Conservation (phyloP, 495 filamentous ascomycete genomes). For the Aspergillus leporis region DNA sequence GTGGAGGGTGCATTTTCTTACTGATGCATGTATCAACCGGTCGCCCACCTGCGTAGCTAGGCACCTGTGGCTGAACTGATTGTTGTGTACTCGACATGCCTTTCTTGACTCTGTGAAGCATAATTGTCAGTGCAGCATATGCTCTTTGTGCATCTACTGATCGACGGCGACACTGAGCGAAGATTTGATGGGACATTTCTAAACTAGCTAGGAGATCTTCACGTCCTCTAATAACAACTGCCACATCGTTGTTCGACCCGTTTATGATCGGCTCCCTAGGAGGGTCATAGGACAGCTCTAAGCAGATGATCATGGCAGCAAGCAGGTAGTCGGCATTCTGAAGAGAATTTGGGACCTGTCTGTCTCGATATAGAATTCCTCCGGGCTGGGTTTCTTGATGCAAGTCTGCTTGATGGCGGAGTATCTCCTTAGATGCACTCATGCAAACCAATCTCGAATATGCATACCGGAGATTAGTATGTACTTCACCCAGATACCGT, state of each 20-base stretch:
- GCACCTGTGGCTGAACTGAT: neutral
- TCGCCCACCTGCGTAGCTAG: neutral
- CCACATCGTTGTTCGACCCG: conserved; percentile 5
- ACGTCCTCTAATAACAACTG: conserved; percentile 50
- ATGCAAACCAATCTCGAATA: conserved; percentile 82
- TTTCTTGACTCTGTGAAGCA: conserved; percentile 68
- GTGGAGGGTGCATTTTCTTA: neutral
- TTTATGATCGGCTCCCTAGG: neutral
- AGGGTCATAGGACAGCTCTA: conserved; percentile 59
- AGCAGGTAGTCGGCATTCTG: conserved; percentile 82
- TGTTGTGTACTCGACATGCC: neutral
- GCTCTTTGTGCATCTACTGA: conserved; percentile 84
- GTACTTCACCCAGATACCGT: conserved; percentile 71
- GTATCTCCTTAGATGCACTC: conserved; percentile 72
- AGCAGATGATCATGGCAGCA: conserved; percentile 83
- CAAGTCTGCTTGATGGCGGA: conserved; percentile 75
- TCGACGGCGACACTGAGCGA: conserved; percentile 62
- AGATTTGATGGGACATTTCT: conserved; percentile 68
- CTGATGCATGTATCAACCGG: neutral
- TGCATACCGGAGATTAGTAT: conserved; percentile 68
- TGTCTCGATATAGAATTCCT: conserved; percentile 68
- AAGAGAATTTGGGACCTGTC: conserved; percentile 75
- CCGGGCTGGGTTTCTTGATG: conserved; percentile 72
- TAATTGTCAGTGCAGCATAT: conserved; percentile 66
- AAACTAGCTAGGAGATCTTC: conserved; percentile 67